Evolutionary conservation across 2,329 filamentous ascomycete genomes (phyloP).

Genomic region (Zymoseptoria crescenta): DNA sequence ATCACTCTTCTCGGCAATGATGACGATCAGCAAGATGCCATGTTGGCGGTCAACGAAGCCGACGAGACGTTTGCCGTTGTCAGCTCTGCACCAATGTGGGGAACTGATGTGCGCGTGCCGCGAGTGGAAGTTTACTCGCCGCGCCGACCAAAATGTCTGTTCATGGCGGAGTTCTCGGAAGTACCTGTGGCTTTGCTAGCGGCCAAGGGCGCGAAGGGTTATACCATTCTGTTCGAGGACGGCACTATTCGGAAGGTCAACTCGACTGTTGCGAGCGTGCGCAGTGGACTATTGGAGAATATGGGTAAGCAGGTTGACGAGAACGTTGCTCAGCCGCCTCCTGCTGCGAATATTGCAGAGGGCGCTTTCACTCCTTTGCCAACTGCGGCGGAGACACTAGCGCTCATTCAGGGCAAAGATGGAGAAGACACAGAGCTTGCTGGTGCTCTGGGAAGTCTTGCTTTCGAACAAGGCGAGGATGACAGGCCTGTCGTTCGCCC

Average conservation of each 20-base stretch:
- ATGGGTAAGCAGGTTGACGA: not conserved
- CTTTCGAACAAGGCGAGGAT: constrained; percentile 36
- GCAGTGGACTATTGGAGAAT: not conserved
- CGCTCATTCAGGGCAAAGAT: constrained; percentile 4
- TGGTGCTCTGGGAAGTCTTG: constrained; percentile 1
- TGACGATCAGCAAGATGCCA: constrained; percentile 16
- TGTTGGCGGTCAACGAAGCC: constrained; percentile 60
- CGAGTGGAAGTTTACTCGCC: constrained; percentile 56
- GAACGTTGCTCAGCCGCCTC: not conserved
- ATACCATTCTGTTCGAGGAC: constrained; percentile 65
- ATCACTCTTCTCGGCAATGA: constrained; percentile 45
- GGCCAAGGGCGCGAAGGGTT: constrained; percentile 58
- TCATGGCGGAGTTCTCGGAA: constrained; percentile 33
- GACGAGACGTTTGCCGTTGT: constrained; percentile 38
- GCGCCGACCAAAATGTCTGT: constrained; percentile 51
- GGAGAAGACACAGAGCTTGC: constrained; percentile 8
- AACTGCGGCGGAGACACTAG: constrained; percentile 4
- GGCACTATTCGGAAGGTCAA: constrained; percentile 54
- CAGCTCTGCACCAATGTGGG: not conserved
- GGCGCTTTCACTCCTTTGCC: not conserved
- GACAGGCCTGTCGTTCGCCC: constrained; percentile 56
- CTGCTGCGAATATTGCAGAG: not conserved
- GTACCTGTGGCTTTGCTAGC: constrained; percentile 58
- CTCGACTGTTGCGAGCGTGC: not conserved
- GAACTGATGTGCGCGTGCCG: constrained; percentile 6